Evolutionary conservation across 306 rosid genomes (phyloP).

Genomic region (Rosa lucieae): DNA sequence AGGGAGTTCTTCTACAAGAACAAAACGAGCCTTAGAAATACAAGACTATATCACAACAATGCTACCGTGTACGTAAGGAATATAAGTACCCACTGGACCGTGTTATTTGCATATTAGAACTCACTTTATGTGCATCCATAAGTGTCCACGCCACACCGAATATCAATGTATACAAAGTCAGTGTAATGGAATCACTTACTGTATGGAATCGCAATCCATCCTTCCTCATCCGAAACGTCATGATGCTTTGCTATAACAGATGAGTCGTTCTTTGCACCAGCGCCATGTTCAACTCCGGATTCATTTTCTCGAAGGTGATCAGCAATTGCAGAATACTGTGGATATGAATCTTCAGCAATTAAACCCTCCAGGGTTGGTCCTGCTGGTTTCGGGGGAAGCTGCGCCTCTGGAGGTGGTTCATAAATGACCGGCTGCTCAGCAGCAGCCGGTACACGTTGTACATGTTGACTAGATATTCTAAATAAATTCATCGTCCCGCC

Average conservation of each 20-base stretch:
- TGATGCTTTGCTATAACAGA: constrained; percentile 52
- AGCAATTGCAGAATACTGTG: constrained; percentile 39
- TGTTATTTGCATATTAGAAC: neutral
- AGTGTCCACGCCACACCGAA: neutral
- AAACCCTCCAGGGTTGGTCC: constrained; percentile 49
- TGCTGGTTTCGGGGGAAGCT: constrained; percentile 46
- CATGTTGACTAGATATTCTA: constrained; percentile 51
- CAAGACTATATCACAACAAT: constrained; percentile 1
- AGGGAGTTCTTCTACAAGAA: constrained; percentile 74
- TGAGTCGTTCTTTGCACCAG: constrained; percentile 37
- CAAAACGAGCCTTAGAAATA: constrained; percentile 33
- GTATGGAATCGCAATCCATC: constrained; percentile 78
- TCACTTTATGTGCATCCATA: neutral
- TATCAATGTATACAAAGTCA: neutral
- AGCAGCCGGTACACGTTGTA: constrained; percentile 41
- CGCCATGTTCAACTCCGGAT: constrained; percentile 44
- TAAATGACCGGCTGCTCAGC: constrained; percentile 45
- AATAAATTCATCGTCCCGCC: constrained; percentile 71
- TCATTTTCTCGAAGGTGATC: constrained; percentile 48
- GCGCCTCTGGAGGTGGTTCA: constrained; percentile 40
- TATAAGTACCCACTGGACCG: neutral
- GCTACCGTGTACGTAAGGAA: neutral
- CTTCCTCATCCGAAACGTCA: constrained; percentile 81
- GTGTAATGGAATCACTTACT: constrained; percentile 39
- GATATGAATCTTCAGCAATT: constrained; percentile 50